Evolutionary conservation across 1,284 basidiomycete species (phyloP).

Genomic region (Sporisorium reilianum): DNA sequence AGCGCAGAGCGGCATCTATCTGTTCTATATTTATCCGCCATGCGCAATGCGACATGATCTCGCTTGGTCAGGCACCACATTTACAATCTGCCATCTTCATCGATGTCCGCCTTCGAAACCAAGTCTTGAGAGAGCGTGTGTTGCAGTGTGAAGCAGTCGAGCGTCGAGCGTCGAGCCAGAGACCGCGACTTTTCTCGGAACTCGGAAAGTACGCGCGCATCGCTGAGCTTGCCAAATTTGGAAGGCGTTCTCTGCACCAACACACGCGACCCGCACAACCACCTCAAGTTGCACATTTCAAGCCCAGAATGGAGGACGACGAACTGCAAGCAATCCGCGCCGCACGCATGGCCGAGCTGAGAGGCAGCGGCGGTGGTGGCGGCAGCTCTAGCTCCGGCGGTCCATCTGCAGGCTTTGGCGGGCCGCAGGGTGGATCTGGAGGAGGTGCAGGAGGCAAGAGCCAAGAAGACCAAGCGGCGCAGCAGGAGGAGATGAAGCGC

Average conservation of each 20-base stretch:
- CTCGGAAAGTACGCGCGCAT: conserved; percentile 1
- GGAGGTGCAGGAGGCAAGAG: conserved; percentile 69
- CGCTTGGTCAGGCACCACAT: no score
- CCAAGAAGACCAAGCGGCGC: conserved; percentile 66
- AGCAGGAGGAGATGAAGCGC: conserved; percentile 73
- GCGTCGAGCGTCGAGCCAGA: not conserved
- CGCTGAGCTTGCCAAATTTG: conserved; percentile 9
- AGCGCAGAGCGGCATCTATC: not conserved
- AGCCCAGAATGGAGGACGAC: conserved; percentile 64
- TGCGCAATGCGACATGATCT: not conserved
- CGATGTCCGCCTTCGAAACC: no score
- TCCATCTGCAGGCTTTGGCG: conserved; percentile 23
- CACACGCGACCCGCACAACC: conserved; percentile 7
- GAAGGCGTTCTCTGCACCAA: not conserved
- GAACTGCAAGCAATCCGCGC: conserved; percentile 68
- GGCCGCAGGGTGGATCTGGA: conserved; percentile 51
- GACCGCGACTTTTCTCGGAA: conserved; percentile 4
- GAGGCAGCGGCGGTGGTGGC: conserved; percentile 37
- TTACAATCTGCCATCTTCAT: no score
- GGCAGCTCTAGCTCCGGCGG: conserved; percentile 16
- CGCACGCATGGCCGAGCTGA: conserved; percentile 66
- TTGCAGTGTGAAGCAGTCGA: no score
- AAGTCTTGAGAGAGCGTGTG: no score
- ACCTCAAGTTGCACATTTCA: not conserved
- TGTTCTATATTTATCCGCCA: not conserved